Base-by-base conservation (phyloP, 2,329 filamentous ascomycete species). In the Aspergillus felis region DNA sequence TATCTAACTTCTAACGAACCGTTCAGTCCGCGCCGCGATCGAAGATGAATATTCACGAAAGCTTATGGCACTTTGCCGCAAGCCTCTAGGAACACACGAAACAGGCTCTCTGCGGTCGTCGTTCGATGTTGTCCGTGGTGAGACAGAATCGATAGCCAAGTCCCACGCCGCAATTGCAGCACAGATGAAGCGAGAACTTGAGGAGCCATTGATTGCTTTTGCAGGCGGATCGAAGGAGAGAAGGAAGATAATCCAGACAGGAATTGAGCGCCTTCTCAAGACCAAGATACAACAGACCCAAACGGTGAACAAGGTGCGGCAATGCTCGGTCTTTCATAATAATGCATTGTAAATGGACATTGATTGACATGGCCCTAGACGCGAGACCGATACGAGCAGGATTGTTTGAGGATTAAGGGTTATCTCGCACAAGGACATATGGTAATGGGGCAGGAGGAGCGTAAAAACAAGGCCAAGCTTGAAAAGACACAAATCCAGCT, bases 381-480 rank as follows among this genome's bases (percentile, higher is more conserved):
- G 17, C 85, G 94, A 64, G 94, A 99, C 76, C 88, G 89, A 51
- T 99, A 95, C 72, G 94, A 99, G 76, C 93, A 99, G 75, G 95
- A 99, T 67, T 97, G 93, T 71, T 82, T 99, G 48, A 94, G 96
- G 73, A 97, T 99, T 74, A 99, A 99, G 76, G 94, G 94, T 42
- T 99, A 99, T 71, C 85, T 99, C 4, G 94, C 95, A 3, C 94
- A 99, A 76, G 94, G 94, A 9, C 95, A 99, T 73, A 99, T 99
- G 94, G 94, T 99, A 57, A 99, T 99, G 94, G 94, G 94, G 14
- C 94, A 99, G 68, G 94, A 99, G 73, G 94, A 99, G 79, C 87
- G 94, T 28, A 97, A 96, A 78, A 99, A 99, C 76, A 99, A 99
- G 78, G 92, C 93, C 24, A 97, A 96, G 76, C 84, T 99, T 47